Percentiles rank a stretch among this genome's conserved stretches.
These are phyloP conservation scores for Aspergillus calidoustus DNA, from an alignment of 2,329 filamentous ascomycete species.

Conservation along the genomic window DNA sequence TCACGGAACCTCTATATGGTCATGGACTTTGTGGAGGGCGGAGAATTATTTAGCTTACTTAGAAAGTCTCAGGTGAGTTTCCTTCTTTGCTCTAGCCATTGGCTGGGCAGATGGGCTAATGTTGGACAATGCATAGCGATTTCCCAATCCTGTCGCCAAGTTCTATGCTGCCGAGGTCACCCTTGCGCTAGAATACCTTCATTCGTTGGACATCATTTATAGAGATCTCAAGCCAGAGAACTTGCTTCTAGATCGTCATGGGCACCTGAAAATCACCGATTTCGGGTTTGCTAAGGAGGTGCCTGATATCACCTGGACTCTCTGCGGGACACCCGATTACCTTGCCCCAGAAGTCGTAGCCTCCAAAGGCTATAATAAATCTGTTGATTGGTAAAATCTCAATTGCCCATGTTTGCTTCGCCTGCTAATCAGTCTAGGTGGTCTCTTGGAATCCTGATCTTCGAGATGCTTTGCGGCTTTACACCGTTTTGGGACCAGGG, in stretches of 20 bases:
- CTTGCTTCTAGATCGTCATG: slow-evolving; percentile 85
- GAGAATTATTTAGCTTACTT: slow-evolving; percentile 92
- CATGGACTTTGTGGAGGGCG: slow-evolving; percentile 99
- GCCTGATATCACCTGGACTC: slow-evolving; percentile 97
- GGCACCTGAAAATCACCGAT: slow-evolving; percentile 95
- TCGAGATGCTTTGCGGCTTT: slow-evolving; percentile 99
- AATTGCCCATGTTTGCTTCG: background rate
- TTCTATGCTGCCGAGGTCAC: slow-evolving; percentile 99
- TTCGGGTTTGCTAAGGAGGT: slow-evolving; percentile 99
- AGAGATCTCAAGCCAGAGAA: slow-evolving; percentile 97
- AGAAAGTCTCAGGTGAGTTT: slow-evolving; percentile 82
- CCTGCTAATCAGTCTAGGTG: slow-evolving; percentile 65
- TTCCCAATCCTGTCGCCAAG: slow-evolving; percentile 97
- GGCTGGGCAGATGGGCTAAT: background rate
- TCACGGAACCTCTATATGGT: slow-evolving; percentile 98
- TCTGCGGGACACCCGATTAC: slow-evolving; percentile 97
- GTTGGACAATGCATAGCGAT: slow-evolving; percentile 65
- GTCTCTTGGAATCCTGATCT: slow-evolving; percentile 97
- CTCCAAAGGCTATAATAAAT: slow-evolving; percentile 99
- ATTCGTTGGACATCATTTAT: slow-evolving; percentile 95
- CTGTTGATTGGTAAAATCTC: slow-evolving; percentile 85
- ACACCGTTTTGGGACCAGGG: slow-evolving; percentile 99
- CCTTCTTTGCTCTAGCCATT: slow-evolving; percentile 20
- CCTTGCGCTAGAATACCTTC: slow-evolving; percentile 91
- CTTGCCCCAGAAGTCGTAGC: slow-evolving; percentile 97